phyloP scores from a whole-genome alignment of 805 yeast species.

The Saccharomycopsis schoenii region DNA sequence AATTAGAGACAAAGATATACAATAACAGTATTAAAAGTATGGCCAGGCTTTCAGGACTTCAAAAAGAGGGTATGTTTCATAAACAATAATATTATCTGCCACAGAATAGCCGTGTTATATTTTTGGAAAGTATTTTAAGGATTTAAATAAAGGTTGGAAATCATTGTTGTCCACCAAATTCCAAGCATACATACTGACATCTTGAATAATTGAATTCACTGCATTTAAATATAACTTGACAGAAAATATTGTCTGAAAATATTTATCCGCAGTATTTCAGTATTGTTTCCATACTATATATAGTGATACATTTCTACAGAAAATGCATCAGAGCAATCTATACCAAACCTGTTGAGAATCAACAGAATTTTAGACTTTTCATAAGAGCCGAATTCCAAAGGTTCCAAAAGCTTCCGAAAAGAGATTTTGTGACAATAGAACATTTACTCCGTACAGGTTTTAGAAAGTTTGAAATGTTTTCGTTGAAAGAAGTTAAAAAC shows the following conservation, averaged over 20 bases:
- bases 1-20: neutral
- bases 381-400: slow-evolving; percentile 16
- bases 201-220: too few relatives aligned
- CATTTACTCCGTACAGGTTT: slow-evolving; percentile 18
- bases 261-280: neutral
- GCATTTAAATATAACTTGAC: neutral
- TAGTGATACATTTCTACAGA: slow-evolving; percentile 17
- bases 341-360: slow-evolving; percentile 17
- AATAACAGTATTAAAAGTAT: neutral
- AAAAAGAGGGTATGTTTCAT: slow-evolving; percentile 17
- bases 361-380: slow-evolving; percentile 12
- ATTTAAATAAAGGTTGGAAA: too few relatives aligned
- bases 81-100: neutral
- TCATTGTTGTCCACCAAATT: too few relatives aligned
- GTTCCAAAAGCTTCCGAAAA: slow-evolving; percentile 10
- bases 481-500: slow-evolving; percentile 16
- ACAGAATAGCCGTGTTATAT: neutral
- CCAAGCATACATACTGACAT: neutral
- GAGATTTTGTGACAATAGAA: slow-evolving; percentile 18
- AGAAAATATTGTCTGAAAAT: neutral
- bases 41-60: slow-evolving; percentile 18
- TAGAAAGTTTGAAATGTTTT: slow-evolving; percentile 18
- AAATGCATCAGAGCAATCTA: slow-evolving; percentile 15
- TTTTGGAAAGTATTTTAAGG: neutral
- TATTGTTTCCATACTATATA: neutral